These are phyloP conservation scores for Arthrobotrys sphaeroides DNA, from an alignment of 2,329 filamentous ascomycete genomes.

Conservation along the genomic window DNA sequence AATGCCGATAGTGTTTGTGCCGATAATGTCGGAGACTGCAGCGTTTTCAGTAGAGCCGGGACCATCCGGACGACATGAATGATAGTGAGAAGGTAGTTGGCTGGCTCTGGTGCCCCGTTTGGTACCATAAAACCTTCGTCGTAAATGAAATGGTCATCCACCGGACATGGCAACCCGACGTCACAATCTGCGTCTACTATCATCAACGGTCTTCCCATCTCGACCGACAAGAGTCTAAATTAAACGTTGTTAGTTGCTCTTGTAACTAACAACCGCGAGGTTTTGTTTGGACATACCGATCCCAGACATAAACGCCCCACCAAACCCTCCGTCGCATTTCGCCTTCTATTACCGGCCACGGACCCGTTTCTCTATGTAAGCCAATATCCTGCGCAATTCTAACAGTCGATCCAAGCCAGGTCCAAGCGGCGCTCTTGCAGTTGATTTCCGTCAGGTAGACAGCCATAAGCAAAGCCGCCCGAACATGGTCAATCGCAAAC, in stretches of 20 bases:
- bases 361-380: conserved; percentile 77
- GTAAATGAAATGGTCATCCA: conserved; percentile 81
- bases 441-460: conserved; percentile 88
- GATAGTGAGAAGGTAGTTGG: conserved; percentile 78
- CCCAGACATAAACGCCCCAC: conserved; percentile 93
- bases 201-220: conserved; percentile 79
- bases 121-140: conserved; percentile 63
- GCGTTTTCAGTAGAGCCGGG: conserved; percentile 74
- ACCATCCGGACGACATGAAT: conserved; percentile 85
- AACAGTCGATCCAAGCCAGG: conserved; percentile 82
- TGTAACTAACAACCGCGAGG: neutral
- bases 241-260: conserved; percentile 20
- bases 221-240: conserved; percentile 76
- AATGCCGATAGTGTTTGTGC: conserved; percentile 76
- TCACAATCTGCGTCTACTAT: conserved; percentile 92
- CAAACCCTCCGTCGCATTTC: conserved; percentile 83
- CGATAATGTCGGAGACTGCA: conserved; percentile 74
- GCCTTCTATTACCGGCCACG: conserved; percentile 77
- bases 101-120: conserved; percentile 60
- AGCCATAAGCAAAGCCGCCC: conserved; percentile 76
- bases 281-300: conserved; percentile 70
- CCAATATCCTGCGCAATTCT: conserved; percentile 84
- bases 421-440: conserved; percentile 82
- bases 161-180: conserved; percentile 77
- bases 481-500: conserved; percentile 77